Conservation (phyloP, 2,329 filamentous ascomycete genomes). For the Monosporascus cannonballus region DNA sequence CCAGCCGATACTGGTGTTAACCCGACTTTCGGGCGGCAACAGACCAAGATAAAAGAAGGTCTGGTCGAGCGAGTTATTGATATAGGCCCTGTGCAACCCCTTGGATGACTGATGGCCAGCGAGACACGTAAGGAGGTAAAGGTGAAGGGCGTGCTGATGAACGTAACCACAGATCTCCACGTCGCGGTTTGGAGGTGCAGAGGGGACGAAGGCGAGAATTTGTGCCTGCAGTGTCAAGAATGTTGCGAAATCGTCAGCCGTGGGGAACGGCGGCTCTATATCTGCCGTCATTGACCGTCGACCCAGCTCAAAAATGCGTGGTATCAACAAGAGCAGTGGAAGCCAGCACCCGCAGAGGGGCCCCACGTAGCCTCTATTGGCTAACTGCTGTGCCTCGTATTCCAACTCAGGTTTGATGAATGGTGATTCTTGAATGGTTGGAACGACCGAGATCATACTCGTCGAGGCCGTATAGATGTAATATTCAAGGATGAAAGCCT, state of each 20-base stretch:
- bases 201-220: slow-evolving; percentile 33
- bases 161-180: slow-evolving; percentile 35
- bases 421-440: slow-evolving; percentile 21
- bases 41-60: slow-evolving; percentile 26
- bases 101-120: slow-evolving; percentile 16
- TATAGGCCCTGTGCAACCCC: neutral
- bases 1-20: slow-evolving; percentile 36
- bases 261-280: slow-evolving; percentile 16
- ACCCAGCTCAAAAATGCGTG: slow-evolving; percentile 36
- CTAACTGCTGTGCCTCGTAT: slow-evolving; percentile 21
- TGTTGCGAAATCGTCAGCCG: slow-evolving; percentile 35
- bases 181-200: slow-evolving; percentile 19
- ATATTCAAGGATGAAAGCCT: slow-evolving; percentile 41
- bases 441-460: slow-evolving; percentile 40
- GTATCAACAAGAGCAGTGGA: slow-evolving; percentile 30
- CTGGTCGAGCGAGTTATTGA: slow-evolving; percentile 12
- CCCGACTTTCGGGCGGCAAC: slow-evolving; percentile 25
- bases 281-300: slow-evolving; percentile 29
- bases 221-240: slow-evolving; percentile 37
- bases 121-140: slow-evolving; percentile 33
- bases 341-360: slow-evolving; percentile 35
- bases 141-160: slow-evolving; percentile 37
- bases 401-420: slow-evolving; percentile 27
- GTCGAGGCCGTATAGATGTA: slow-evolving; percentile 40
- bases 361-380: slow-evolving; percentile 27